These are phyloP conservation scores for Acanthamoeba lenticulata DNA, from an alignment of 208 protist species.

Conservation along the genomic window DNA sequence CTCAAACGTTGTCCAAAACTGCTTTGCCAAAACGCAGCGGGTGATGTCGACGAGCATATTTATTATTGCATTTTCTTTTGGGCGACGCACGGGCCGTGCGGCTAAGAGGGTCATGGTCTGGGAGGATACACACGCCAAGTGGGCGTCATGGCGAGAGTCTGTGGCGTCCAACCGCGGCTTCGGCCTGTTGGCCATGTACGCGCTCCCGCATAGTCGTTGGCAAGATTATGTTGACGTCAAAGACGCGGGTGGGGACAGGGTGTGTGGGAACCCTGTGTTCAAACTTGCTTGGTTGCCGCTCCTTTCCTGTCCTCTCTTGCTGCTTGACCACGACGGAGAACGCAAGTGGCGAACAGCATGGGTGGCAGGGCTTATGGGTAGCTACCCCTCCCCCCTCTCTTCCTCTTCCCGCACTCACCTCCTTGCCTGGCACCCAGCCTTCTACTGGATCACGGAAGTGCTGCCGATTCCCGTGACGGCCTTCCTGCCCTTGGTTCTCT, in stretches of 20 bases:
- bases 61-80: too few species aligned
- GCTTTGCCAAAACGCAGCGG: too few species aligned
- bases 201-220: too few species aligned
- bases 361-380: slow-evolving; percentile 25
- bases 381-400: not conserved
- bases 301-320: not conserved
- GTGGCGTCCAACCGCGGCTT: too few species aligned
- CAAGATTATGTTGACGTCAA: too few species aligned
- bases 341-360: slow-evolving; percentile 57
- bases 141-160: too few species aligned
- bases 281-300: not conserved
- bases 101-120: too few species aligned
- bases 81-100: too few species aligned
- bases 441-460: slow-evolving; percentile 60
- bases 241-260: not conserved
- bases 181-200: too few species aligned
- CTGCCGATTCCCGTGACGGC: slow-evolving; percentile 43
- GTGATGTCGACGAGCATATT: too few species aligned
- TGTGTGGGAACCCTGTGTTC: not conserved
- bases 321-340: not conserved
- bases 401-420: not conserved
- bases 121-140: too few species aligned
- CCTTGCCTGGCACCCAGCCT: not conserved
- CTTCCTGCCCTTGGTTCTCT: slow-evolving; percentile 17
- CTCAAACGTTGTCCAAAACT: too few species aligned